Evolutionary conservation across 2,329 filamentous ascomycete genomes (phyloP).

Genomic region (Talaromyces amestolkiae): DNA sequence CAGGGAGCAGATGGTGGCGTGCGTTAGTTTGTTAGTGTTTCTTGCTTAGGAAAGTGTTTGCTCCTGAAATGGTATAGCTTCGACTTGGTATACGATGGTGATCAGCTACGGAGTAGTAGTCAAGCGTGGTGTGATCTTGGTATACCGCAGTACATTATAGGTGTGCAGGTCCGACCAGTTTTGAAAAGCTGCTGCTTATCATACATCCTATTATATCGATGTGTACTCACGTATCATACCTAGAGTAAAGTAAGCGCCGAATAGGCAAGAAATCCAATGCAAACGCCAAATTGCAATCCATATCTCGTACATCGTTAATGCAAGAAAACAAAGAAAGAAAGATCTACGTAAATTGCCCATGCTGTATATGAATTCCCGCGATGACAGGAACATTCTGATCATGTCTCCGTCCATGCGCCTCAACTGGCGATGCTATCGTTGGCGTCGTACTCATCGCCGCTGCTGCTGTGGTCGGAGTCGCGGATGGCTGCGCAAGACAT

Average conservation of each 20-base stretch:
- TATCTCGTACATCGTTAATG: not conserved
- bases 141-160: not conserved
- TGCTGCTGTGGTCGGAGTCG: not conserved
- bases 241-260: not conserved
- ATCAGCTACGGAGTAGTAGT: not conserved
- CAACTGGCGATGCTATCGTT: not conserved
- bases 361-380: conserved; percentile 6
- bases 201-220: not conserved
- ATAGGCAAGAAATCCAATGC: not conserved
- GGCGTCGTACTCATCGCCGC: not conserved
- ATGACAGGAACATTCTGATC: not conserved
- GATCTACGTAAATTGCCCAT: conserved; percentile 6
- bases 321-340: not conserved
- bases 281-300: not conserved
- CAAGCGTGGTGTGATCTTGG: not conserved
- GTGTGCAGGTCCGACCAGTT: not conserved
- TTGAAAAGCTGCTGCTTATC: not conserved
- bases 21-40: not conserved
- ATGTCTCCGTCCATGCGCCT: not conserved
- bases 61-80: not conserved
- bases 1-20: not conserved
- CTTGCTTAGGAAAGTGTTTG: not conserved
- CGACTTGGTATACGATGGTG: not conserved
- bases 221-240: not conserved
- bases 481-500: conserved; percentile 15